Percentiles rank a stretch among this genome's conserved stretches.
Conservation (phyloP, 2,329 filamentous ascomycete genomes). For the Cytospora piceicola region DNA sequence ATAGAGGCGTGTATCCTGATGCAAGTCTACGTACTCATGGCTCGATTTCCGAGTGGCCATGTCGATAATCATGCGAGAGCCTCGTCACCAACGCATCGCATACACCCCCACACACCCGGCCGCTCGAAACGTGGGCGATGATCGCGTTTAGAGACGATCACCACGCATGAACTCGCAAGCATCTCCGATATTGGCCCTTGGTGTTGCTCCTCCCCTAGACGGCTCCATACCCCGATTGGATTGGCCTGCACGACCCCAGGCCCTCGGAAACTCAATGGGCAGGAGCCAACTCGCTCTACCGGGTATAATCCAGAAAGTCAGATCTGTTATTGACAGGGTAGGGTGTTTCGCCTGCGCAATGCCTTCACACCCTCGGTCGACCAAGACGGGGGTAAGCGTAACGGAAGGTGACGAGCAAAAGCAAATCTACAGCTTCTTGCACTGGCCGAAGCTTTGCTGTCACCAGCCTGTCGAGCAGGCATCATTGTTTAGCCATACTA, state of each 20-base stretch:
- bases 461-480: conserved; percentile 7
- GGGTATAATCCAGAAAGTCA: neutral
- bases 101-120: neutral
- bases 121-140: neutral
- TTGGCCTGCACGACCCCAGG: neutral
- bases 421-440: neutral
- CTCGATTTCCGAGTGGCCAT: neutral
- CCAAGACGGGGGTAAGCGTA: neutral
- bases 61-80: neutral
- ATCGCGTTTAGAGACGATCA: neutral
- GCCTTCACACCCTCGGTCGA: neutral
- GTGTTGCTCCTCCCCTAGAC: neutral
- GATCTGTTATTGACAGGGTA: neutral
- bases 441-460: neutral
- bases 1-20: neutral
- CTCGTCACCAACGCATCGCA: neutral
- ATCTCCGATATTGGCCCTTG: neutral
- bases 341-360: neutral
- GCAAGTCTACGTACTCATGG: neutral
- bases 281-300: neutral
- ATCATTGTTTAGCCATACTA: neutral
- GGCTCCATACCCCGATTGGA: neutral
- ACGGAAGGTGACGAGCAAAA: conserved; percentile 10
- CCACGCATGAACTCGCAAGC: neutral
- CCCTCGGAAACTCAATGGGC: neutral